Conservation (phyloP, 2,329 filamentous ascomycete species). For the Lomentospora prolificans region DNA sequence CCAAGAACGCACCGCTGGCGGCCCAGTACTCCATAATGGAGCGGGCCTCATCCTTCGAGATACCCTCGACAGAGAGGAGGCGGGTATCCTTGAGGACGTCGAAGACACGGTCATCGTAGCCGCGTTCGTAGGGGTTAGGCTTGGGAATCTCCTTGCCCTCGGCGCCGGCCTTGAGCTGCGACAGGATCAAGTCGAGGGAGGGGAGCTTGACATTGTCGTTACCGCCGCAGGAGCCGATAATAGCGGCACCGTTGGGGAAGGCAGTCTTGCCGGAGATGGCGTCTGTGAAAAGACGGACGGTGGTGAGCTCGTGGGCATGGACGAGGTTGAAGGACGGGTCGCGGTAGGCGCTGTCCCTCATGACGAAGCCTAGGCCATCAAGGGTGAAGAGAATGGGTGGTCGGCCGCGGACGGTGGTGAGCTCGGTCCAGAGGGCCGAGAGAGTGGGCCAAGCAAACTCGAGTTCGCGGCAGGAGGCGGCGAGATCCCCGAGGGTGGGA, state of each 20-base stretch:
- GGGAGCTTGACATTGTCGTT: slow-evolving; percentile 58
- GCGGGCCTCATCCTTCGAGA: slow-evolving; percentile 66
- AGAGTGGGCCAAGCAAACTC: slow-evolving; percentile 76
- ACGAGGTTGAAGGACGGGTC: slow-evolving; percentile 60
- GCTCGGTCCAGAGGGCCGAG: slow-evolving; percentile 70
- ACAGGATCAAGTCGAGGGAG: slow-evolving; percentile 59
- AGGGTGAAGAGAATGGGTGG: slow-evolving; percentile 61
- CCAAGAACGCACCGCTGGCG: slow-evolving; percentile 67
- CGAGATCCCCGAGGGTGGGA: slow-evolving; percentile 58
- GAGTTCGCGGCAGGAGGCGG: slow-evolving; percentile 60
- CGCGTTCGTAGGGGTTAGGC: slow-evolving; percentile 43
- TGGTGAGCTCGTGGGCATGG: slow-evolving; percentile 74
- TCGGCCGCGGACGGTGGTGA: slow-evolving; percentile 41
- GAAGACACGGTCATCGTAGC: slow-evolving; percentile 48
- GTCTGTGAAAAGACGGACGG: slow-evolving; percentile 66
- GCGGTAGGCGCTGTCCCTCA: slow-evolving; percentile 68
- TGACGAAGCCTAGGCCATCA: slow-evolving; percentile 74
- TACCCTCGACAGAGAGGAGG: slow-evolving; percentile 51
- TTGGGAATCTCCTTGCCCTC: slow-evolving; percentile 26
- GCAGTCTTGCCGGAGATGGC: slow-evolving; percentile 51
- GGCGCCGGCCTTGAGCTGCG: slow-evolving; percentile 38
- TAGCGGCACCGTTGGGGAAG: slow-evolving; percentile 64
- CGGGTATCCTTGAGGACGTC: slow-evolving; percentile 39
- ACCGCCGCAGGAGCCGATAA: slow-evolving; percentile 64
- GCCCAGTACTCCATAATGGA: slow-evolving; percentile 90